Conservation (phyloP, 805 yeast genomes). For the Myxozyma melibiosi region DNA sequence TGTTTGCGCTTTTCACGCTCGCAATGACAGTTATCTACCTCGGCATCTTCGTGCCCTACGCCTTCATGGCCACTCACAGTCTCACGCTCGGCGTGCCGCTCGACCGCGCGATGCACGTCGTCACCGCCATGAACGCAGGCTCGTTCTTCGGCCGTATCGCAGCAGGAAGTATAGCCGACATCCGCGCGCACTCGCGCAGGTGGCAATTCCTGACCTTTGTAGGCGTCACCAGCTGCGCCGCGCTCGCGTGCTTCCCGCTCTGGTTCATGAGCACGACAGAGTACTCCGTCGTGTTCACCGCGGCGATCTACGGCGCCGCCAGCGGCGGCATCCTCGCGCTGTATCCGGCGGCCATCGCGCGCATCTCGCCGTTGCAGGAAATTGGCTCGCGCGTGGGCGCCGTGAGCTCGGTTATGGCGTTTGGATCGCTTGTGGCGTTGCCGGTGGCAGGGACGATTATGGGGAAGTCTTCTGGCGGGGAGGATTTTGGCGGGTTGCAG, state of each 20-base stretch:
- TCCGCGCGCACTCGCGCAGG: constrained; percentile 25
- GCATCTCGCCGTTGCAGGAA: constrained; percentile 35
- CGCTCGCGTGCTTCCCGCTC: constrained; percentile 37
- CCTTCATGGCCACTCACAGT: constrained; percentile 41
- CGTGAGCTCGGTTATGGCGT: constrained; percentile 58
- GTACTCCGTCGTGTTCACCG: constrained; percentile 33
- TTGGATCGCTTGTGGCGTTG: constrained; percentile 45
- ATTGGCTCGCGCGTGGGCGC: constrained; percentile 56
- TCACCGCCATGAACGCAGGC: constrained; percentile 42
- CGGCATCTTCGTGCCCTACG: constrained; percentile 41
- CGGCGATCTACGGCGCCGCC: constrained; percentile 40
- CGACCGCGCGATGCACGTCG: constrained; percentile 36
- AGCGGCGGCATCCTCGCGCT: constrained; percentile 42
- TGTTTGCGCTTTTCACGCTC: constrained; percentile 35
- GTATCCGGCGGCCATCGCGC: constrained; percentile 40
- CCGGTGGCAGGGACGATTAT: constrained; percentile 40
- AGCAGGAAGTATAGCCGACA: constrained; percentile 52
- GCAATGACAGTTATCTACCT: constrained; percentile 38
- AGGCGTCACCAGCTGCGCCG: constrained; percentile 38
- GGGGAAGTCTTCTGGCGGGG: constrained; percentile 9
- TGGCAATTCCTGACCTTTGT: constrained; percentile 49
- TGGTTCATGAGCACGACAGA: constrained; percentile 10
- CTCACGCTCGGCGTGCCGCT: constrained; percentile 28
- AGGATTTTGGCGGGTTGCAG: constrained; percentile 24
- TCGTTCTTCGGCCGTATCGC: constrained; percentile 53